Evolutionary conservation across 192 early-diverging fungal genomes (phyloP).

Genomic region (Dimargaris verticillata): DNA sequence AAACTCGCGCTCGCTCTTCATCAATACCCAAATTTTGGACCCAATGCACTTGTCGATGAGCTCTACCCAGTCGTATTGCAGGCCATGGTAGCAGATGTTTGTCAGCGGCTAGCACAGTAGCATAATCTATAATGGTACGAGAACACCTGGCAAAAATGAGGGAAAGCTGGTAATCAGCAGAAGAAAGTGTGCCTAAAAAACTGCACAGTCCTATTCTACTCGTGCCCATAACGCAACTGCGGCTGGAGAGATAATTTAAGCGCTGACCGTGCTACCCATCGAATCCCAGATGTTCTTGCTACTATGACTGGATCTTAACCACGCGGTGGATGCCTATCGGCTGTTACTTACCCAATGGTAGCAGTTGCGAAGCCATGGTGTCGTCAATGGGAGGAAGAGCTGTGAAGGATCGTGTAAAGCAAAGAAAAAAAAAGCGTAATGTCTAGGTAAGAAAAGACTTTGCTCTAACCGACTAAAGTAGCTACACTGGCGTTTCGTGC

Average conservation of each 20-base stretch:
- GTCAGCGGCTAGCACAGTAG: too few species aligned
- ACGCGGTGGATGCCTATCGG: too few species aligned
- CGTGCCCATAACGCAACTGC: background rate
- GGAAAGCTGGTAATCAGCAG: background rate
- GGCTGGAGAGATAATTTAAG: background rate
- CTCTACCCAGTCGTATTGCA: slow-evolving; percentile 33
- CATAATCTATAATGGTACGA: too few species aligned
- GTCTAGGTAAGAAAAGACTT: too few species aligned
- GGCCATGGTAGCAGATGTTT: background rate
- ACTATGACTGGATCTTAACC: too few species aligned
- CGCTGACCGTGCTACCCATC: background rate
- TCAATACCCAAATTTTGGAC: slow-evolving; percentile 90
- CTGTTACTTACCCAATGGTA: slow-evolving; percentile 30
- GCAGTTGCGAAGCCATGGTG: slow-evolving; percentile 28
- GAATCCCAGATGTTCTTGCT: background rate
- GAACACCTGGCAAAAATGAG: too few species aligned
- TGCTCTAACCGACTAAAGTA: too few species aligned
- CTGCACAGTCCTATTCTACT: background rate
- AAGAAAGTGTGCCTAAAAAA: background rate
- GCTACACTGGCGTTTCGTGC: too few species aligned
- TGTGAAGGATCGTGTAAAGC: too few species aligned
- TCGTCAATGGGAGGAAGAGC: too few species aligned
- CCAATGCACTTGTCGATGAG: slow-evolving; percentile 97
- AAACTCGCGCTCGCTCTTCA: slow-evolving; percentile 97
- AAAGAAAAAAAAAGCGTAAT: too few species aligned